phyloP scores from a whole-genome alignment of 148 eudicot genomes.

The Dysphania ambrosioides region DNA sequence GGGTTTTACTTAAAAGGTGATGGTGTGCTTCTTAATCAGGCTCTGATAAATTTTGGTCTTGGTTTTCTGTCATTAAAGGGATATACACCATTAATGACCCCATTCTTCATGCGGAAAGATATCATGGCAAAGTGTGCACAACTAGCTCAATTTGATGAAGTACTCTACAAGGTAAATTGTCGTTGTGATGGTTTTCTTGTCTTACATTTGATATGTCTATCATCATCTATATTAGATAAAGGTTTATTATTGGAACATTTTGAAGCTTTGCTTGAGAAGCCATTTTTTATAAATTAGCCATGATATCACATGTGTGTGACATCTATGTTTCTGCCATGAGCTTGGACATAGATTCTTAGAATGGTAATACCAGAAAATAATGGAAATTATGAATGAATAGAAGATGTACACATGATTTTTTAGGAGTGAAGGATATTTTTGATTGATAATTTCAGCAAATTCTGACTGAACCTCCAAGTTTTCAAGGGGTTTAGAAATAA shows the following conservation, averaged over 20 bases:
- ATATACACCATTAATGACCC: constrained; percentile 76
- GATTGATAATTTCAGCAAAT: no score
- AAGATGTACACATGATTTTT: no score
- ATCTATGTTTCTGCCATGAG: background rate
- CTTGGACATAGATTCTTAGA: no score
- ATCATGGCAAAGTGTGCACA: constrained; percentile 99
- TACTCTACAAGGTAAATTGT: constrained; percentile 88
- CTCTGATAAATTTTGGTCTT: constrained; percentile 81
- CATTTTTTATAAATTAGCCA: background rate
- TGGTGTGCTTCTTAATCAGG: constrained; percentile 93
- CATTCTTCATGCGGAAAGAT: constrained; percentile 92
- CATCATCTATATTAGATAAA: background rate
- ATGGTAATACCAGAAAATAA: no score
- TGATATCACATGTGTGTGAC: background rate
- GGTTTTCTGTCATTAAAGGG: constrained; percentile 58
- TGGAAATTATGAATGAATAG: no score
- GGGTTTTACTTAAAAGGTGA: constrained; percentile 91
- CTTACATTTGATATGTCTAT: background rate
- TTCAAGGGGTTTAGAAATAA: no score
- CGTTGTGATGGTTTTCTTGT: no score
- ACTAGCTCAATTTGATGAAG: constrained; percentile 93
- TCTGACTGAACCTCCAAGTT: no score
- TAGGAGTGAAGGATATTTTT: no score
- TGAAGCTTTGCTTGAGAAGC: background rate
- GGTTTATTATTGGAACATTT: background rate